Evolutionary conservation across 192 early-diverging fungal species (phyloP).

Genomic region (Gryganskiella cystojenkinii): DNA sequence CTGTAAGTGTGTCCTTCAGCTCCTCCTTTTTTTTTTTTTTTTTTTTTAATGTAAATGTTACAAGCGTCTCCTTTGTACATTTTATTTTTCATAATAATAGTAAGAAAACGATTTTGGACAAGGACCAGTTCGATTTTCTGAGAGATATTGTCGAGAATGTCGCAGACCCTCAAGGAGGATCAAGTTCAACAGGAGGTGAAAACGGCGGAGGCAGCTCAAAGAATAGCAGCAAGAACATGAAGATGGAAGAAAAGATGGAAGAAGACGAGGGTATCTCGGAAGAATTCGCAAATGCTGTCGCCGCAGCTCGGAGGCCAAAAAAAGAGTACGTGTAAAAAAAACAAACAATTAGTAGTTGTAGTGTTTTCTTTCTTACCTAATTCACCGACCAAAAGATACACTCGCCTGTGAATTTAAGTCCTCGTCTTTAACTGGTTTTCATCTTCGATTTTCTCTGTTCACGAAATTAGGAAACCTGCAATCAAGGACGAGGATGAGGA

Average conservation of each 20-base stretch:
- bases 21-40: slow-evolving; percentile 8
- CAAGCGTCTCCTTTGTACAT: too few species aligned
- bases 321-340: slow-evolving; percentile 7
- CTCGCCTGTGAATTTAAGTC: not conserved
- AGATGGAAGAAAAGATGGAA: slow-evolving; percentile 33
- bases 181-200: slow-evolving; percentile 4
- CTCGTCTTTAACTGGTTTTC: not conserved
- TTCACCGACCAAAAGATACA: not conserved
- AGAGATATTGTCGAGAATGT: slow-evolving; percentile 87
- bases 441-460: not conserved
- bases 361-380: not conserved
- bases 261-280: slow-evolving; percentile 6
- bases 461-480: slow-evolving; percentile 13
- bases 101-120: slow-evolving; percentile 83
- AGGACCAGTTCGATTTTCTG: slow-evolving; percentile 95
- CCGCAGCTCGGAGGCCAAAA: slow-evolving; percentile 23
- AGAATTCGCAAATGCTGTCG: slow-evolving; percentile 35
- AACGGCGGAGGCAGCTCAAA: slow-evolving; percentile 1
- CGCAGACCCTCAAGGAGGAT: slow-evolving; percentile 69
- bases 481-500: slow-evolving; percentile 39
- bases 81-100: slow-evolving; percentile 80
- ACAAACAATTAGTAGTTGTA: not conserved
- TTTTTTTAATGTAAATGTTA: slow-evolving; percentile 43
- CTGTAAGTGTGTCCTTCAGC: slow-evolving; percentile 66
- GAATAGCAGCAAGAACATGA: slow-evolving; percentile 9